These are phyloP conservation scores for Ophiocordyceps australis DNA, from an alignment of 2,329 filamentous ascomycete genomes.

Conservation along the genomic window DNA sequence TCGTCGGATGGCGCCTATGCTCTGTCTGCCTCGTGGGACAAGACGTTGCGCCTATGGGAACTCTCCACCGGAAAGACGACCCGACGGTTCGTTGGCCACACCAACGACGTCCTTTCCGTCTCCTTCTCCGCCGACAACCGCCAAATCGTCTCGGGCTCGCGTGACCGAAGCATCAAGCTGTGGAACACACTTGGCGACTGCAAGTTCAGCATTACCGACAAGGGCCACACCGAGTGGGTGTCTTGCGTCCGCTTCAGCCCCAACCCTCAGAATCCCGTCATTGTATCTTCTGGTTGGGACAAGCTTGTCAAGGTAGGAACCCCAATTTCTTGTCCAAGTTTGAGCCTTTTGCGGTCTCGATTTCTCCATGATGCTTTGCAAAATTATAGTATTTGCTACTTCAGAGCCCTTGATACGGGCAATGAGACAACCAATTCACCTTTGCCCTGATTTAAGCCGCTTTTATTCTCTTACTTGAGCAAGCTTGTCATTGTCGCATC, in stretches of 20 bases:
- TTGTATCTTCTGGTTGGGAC: constrained; percentile 97
- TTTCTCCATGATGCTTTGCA: constrained; percentile 73
- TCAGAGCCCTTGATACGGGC: constrained; percentile 93
- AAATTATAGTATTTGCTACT: constrained; percentile 99
- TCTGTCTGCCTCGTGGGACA: constrained; percentile 98
- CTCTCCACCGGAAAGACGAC: constrained; percentile 93
- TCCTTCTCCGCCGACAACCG: constrained; percentile 99
- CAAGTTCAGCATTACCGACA: constrained; percentile 99
- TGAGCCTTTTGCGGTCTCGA: constrained; percentile 1
- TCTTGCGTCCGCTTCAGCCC: constrained; percentile 99
- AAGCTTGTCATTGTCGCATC: no score
- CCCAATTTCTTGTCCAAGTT: constrained; percentile 12
- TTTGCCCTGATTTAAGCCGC: constrained; percentile 51
- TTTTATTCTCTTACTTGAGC: no score
- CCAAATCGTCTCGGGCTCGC: constrained; percentile 97
- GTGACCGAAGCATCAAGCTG: constrained; percentile 98
- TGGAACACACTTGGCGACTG: constrained; percentile 99
- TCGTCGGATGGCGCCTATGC: constrained; percentile 98
- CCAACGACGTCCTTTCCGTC: constrained; percentile 97
- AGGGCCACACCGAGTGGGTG: constrained; percentile 99
- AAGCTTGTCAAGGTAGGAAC: constrained; percentile 99
- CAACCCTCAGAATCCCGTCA: constrained; percentile 99
- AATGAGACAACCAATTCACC: constrained; percentile 96
- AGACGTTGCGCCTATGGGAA: constrained; percentile 99
- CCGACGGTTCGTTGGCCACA: constrained; percentile 96